Evolutionary conservation across 257 asterid genomes (phyloP).

Genomic region (Parsonsia alboflavescens): DNA sequence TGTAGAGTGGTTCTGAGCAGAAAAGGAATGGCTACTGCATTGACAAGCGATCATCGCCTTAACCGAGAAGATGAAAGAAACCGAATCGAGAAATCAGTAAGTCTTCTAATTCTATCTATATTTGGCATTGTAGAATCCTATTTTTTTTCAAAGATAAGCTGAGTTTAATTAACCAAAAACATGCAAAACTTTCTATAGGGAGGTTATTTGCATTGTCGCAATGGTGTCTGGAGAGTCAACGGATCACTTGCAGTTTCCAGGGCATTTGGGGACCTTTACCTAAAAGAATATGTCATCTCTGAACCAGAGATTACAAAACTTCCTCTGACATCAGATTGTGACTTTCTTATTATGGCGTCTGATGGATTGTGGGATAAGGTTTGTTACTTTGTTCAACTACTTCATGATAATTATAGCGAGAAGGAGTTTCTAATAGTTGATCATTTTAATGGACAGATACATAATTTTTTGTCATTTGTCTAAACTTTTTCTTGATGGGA

Average conservation of each 20-base stretch:
- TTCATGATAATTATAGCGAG: not conserved
- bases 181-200: constrained; percentile 22
- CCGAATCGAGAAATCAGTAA: constrained; percentile 39
- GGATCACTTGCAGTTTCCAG: constrained; percentile 49
- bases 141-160: not conserved
- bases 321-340: constrained; percentile 36
- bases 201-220: constrained; percentile 34
- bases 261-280: constrained; percentile 46
- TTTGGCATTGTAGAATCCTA: too few relatives aligned
- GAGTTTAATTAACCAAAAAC: not conserved
- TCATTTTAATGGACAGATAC: too few relatives aligned
- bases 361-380: constrained; percentile 63
- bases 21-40: constrained; percentile 31
- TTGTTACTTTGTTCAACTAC: not conserved
- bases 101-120: too few relatives aligned
- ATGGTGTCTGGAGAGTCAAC: constrained; percentile 49
- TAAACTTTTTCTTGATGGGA: not conserved
- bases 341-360: constrained; percentile 47
- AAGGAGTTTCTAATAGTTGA: not conserved
- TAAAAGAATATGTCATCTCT: constrained; percentile 44
- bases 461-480: not conserved
- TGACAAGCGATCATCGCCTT: constrained; percentile 47
- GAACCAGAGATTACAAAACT: constrained; percentile 38
- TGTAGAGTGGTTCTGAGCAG: constrained; percentile 42
- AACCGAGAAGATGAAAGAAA: constrained; percentile 39